A percentile compares a stretch with the other conserved stretches of the same genome.
Evolutionary conservation across 129 eudicot species (phyloP).

Genomic region (Centaurea solstitialis): DNA sequence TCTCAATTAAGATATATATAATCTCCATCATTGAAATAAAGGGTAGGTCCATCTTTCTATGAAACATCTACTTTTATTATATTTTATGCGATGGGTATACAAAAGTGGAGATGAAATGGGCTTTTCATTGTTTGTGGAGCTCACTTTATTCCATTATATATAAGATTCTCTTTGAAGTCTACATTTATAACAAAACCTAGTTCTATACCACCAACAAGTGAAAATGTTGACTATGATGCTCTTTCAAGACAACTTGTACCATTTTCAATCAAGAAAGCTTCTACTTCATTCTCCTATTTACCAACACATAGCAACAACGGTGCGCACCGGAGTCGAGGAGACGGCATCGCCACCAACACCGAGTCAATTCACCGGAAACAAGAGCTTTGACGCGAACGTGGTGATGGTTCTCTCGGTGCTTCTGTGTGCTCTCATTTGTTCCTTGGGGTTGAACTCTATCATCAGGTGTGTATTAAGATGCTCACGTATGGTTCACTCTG

Average conservation of each 20-base stretch:
- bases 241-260: constrained; percentile 21
- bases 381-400: constrained; percentile 70
- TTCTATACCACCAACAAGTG: not conserved
- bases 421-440: constrained; percentile 73
- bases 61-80: not conserved
- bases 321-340: constrained; percentile 8
- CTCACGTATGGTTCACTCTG: constrained; percentile 33
- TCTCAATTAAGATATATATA: not conserved
- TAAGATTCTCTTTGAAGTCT: constrained; percentile 8
- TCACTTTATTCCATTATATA: constrained; percentile 17
- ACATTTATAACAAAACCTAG: not conserved
- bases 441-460: constrained; percentile 67
- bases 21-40: not conserved
- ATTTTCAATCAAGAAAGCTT: constrained; percentile 49
- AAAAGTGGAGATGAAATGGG: constrained; percentile 6
- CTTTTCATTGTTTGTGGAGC: constrained; percentile 12
- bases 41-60: not conserved
- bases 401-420: constrained; percentile 84
- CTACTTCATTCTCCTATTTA: constrained; percentile 26
- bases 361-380: constrained; percentile 28
- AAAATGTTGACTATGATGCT: constrained; percentile 34
- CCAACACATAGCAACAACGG: constrained; percentile 9
- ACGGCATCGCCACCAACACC: constrained; percentile 17
- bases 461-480: constrained; percentile 71
- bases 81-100: not conserved